These are phyloP conservation scores for Apiospora saccharicola DNA, from an alignment of 2,329 filamentous ascomycete genomes.

Conservation along the genomic window DNA sequence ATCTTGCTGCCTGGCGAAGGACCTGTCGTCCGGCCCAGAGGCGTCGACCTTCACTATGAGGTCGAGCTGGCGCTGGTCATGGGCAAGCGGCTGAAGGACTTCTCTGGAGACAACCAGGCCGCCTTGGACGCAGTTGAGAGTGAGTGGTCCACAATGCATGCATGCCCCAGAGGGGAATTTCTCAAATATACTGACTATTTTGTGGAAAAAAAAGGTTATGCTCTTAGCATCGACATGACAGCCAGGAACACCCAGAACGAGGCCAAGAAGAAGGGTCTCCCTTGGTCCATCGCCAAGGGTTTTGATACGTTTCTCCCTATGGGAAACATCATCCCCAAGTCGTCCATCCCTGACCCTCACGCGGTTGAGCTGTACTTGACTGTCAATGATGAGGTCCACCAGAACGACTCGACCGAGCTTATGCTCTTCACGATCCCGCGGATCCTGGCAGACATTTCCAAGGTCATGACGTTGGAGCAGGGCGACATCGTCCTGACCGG, in stretches of 20 bases:
- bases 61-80: slow-evolving; percentile 92
- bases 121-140: slow-evolving; percentile 84
- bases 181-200: slow-evolving; percentile 27
- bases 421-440: slow-evolving; percentile 94
- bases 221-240: slow-evolving; percentile 96
- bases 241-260: slow-evolving; percentile 94
- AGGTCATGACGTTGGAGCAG: slow-evolving; percentile 91
- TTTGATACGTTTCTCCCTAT: slow-evolving; percentile 98
- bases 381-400: slow-evolving; percentile 80
- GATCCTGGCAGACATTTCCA: slow-evolving; percentile 88
- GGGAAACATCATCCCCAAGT: slow-evolving; percentile 80
- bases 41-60: slow-evolving; percentile 91
- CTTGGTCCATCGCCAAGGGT: slow-evolving; percentile 96
- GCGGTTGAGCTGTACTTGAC: slow-evolving; percentile 85
- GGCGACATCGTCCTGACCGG: slow-evolving; percentile 97
- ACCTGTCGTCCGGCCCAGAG: slow-evolving; percentile 81
- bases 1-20: slow-evolving; percentile 82
- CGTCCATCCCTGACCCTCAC: slow-evolving; percentile 84
- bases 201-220: slow-evolving; percentile 68
- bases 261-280: slow-evolving; percentile 95
- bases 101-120: slow-evolving; percentile 77
- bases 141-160: slow-evolving; percentile 47
- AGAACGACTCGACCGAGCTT: slow-evolving; percentile 88
- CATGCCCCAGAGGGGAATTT: not conserved
- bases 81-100: slow-evolving; percentile 79